Percentiles rank a stretch among this genome's conserved stretches.
phyloP scores from a whole-genome alignment of 2,329 filamentous ascomycete species.

The Fusarium sambucinum region DNA sequence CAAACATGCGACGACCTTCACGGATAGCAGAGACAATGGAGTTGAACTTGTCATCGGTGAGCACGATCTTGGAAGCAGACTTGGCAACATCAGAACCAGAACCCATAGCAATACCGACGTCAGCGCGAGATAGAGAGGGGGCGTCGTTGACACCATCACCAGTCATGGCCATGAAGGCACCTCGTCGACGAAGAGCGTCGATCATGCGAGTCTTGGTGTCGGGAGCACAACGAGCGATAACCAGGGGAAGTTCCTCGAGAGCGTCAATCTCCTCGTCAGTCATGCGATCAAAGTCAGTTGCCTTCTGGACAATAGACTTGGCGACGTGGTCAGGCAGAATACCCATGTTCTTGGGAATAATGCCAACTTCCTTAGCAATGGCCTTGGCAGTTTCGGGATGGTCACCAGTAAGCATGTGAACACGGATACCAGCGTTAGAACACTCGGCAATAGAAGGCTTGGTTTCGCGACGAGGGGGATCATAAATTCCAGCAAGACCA shows the following conservation, averaged over 20 bases:
- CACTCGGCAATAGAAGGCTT: constrained; percentile 77
- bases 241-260: constrained; percentile 79
- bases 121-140: constrained; percentile 81
- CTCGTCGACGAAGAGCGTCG: constrained; percentile 82
- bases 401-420: constrained; percentile 88
- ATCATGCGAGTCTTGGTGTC: constrained; percentile 93
- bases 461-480: constrained; percentile 86
- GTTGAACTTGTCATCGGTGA: constrained; percentile 90
- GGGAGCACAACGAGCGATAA: constrained; percentile 86
- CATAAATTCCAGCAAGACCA: constrained; percentile 88
- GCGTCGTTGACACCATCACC: constrained; percentile 91
- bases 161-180: constrained; percentile 85
- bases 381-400: constrained; percentile 82
- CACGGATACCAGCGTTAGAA: constrained; percentile 78
- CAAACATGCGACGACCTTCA: constrained; percentile 86
- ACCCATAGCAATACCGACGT: constrained; percentile 94
- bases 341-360: constrained; percentile 74
- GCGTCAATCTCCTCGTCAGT: constrained; percentile 80
- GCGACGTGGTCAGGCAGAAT: constrained; percentile 72
- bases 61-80: constrained; percentile 82
- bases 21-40: constrained; percentile 86
- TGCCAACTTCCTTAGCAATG: constrained; percentile 83
- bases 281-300: constrained; percentile 82
- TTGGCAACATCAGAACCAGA: constrained; percentile 88
- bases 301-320: constrained; percentile 78